Evolutionary conservation across 257 asterid genomes (phyloP).

Genomic region (Scutellaria barbata): DNA sequence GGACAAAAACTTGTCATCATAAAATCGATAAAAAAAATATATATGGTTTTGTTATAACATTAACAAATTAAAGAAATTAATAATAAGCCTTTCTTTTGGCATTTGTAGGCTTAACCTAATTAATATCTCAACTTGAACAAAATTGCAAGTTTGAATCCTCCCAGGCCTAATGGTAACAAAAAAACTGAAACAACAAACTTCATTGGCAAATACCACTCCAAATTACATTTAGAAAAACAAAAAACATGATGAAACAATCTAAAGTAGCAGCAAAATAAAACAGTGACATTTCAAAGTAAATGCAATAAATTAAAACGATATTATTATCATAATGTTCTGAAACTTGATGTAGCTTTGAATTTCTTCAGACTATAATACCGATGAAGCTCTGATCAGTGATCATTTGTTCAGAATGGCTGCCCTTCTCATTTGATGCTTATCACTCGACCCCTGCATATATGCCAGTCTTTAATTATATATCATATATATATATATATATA

Average conservation of each 20-base stretch:
- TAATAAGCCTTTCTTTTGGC: too few relatives aligned
- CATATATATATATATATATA: too few relatives aligned
- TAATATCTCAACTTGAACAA: too few relatives aligned
- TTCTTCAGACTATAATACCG: background rate
- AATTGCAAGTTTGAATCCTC: too few relatives aligned
- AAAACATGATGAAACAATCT: slow-evolving; percentile 5
- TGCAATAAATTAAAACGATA: slow-evolving; percentile 30
- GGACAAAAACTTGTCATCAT: too few relatives aligned
- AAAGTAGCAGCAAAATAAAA: background rate
- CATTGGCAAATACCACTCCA: slow-evolving; percentile 2
- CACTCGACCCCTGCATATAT: slow-evolving; percentile 49
- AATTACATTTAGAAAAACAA: background rate
- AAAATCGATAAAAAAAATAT: too few relatives aligned
- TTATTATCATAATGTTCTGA: background rate
- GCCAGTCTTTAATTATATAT: too few relatives aligned
- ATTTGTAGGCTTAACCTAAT: too few relatives aligned
- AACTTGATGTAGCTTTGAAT: background rate
- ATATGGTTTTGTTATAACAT: too few relatives aligned
- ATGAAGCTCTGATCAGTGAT: background rate
- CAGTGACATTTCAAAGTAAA: slow-evolving; percentile 24
- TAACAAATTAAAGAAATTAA: too few relatives aligned
- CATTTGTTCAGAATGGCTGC: slow-evolving; percentile 52
- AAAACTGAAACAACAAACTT: background rate
- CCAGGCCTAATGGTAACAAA: too few relatives aligned
- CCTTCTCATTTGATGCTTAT: slow-evolving; percentile 60